Conservation (phyloP, 2,329 filamentous ascomycete genomes). For the Didymellaceae sp. region DNA sequence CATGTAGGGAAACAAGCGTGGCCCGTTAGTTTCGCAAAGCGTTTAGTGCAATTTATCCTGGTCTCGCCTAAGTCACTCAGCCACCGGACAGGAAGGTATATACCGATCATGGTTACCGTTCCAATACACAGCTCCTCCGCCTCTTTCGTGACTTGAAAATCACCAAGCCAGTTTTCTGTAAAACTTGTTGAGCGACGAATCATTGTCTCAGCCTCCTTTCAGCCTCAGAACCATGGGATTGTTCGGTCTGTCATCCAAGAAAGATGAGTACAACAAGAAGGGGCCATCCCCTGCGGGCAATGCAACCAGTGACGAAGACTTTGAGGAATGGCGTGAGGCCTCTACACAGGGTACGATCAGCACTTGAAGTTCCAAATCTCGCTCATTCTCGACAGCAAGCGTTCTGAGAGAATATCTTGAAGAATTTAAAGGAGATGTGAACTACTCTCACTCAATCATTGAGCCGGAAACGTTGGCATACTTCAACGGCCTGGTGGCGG, state of each 20-base stretch:
- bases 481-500: background rate
- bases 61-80: background rate
- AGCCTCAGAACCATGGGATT: background rate
- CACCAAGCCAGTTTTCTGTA: background rate
- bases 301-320: background rate
- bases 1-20: background rate
- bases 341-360: background rate
- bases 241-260: background rate
- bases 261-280: background rate
- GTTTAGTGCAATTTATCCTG: background rate
- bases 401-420: background rate
- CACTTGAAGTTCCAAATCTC: background rate
- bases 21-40: background rate
- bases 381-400: background rate
- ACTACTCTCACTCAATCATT: background rate
- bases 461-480: background rate
- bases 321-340: background rate
- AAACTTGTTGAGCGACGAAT: background rate
- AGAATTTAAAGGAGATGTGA: background rate
- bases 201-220: background rate
- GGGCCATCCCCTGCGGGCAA: background rate
- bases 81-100: background rate
- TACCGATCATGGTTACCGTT: background rate
- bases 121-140: background rate
- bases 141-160: background rate